Base-by-base conservation (phyloP, 1,284 basidiomycete species). In the Ganoderma resinaceum region DNA sequence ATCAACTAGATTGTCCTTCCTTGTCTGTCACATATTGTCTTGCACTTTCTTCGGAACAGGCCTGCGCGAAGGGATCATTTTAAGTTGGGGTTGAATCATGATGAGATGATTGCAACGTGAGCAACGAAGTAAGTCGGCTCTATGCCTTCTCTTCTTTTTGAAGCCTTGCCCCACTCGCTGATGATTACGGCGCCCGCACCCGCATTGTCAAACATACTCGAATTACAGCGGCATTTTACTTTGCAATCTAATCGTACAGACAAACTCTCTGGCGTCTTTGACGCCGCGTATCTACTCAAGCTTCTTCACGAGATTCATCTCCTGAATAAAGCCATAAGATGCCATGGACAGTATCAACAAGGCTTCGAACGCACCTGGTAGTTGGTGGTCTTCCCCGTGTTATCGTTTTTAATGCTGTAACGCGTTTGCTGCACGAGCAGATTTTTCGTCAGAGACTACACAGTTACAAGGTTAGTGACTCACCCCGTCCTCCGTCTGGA, bases 351-450 rank as follows among this genome's bases (percentile, higher is more conserved):
- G 40, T 4, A 5, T 40, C 23, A 8, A 3, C 49, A 16, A 26
- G 16, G 29, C 2, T 31, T 2, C 20, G 2, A 7, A 8, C 69
- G 31, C 57, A 81, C 83, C 78, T 78, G 78, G 66, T 85, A 84
- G n/a, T 46, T 77, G 3, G 82, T 83, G 6, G 62, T 74, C 75
- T 83, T 85, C 18, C 79, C 78, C 20, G 82, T 85, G n/a, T 81
- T 83, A 61, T 81, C 79, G 62, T 85, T 85, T 75, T 77, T 80
- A 75, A 85, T 85, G 12, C 76, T 66, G 70, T 81, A 84, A 61
- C 76, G 75, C 9, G 67, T n/a, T 1, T 77, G 74, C 82, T 84
- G 43, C 11, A 33, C 2, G 9, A 35, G 20, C 26, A 2, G 11
- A 4, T 12, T 11, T 12, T 4, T 23, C 6, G 7, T 12, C 29